Base-by-base conservation (phyloP, 768 basidiomycete genomes). In the Phanerodontia chrysosporium region DNA sequence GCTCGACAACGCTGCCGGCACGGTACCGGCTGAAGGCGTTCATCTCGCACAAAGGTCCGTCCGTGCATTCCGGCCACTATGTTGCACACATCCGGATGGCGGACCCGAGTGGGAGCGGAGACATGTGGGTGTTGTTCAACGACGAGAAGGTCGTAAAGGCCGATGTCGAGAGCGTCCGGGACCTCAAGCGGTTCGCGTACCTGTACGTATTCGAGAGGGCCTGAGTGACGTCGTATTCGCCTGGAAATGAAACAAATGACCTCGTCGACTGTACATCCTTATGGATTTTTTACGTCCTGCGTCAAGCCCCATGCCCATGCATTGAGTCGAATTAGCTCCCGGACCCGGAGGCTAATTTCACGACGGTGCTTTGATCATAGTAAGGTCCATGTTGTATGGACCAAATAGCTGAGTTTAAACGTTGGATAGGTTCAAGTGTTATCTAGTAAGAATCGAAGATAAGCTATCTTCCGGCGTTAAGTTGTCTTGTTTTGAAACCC, bases 81-180 rank as follows among this genome's bases (percentile, higher is more conserved):
- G 92, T 95, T 13, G 91, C 91, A 25, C 92, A 95, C 67, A 80
- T 92, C 29, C 76, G 80, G 55, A 61, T 64, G 25, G 76, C 76
- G 61, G 73, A 74, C 21, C 51, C 30, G 51, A 24, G 21, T 21
- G 64, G 65, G 16, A 68, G 66, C 55, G 82, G 75, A 32, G 82
- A 79, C 22, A 78, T 79, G 10, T 96, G 96, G 93, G 89, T 95
- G 57, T 71, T 98, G 66, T 97, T 95, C 72, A 97, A 98, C 66
- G 96, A 98, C 69, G 94, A 95, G 75, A 96, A 95, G 75, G 95
- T 95, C 3, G 95, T 97, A 10, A 86, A 82, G 71, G 95, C 95
- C 2, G 92, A 96, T 67, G 78, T 71, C 59, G 83, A 89, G 71
- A 92, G 91, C 67, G 90, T 95, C 28, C 79, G 72, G n/a, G 83